Evolutionary conservation across 768 basidiomycete genomes (phyloP), one percentile per base, ranked within the genome.

Genomic region (Gloeophyllum trabeum): DNA sequence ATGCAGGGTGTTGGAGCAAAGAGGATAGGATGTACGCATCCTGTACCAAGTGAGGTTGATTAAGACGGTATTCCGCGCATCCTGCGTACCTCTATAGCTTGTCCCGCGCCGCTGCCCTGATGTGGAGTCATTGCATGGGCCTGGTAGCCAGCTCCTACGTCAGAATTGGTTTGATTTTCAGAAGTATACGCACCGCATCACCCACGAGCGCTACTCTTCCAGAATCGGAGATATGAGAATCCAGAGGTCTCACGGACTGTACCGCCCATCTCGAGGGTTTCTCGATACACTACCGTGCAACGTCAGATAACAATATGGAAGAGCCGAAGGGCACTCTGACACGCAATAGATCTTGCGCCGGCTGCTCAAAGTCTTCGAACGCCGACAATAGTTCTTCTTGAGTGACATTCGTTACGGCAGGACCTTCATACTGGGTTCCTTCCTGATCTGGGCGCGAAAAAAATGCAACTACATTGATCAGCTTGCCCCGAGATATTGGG

Each of bases 91-190:
- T 73, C 73, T n/a, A 73, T 63, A 1, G 71, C 70, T 41, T 70
- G 70, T 3, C 70, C 67, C 3, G 69, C 73, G 3, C 72, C 71
- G 0, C 68, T 62, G 1, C 66, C 71, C 50, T 67, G 60, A 47
- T 70, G 61, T 0, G 70, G 69, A 3, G 62, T 55, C 61, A 70
- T 69, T 0, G 64, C 69, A 51, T 73, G 70, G 0, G 69, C 70
- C 70, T 56, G 34, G 36, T 23, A 12, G 10, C 35, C 35, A 35
- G 30, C 4, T 5, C 18, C 13, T 20, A 4, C 4, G n/a, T n/a
- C 34, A 25, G 16, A 22, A 24, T 19, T 21, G 7, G 7, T 13
- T 6, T 13, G 4, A 14, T n/a, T n/a, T 16, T 16, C 22, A n/a
- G n/a, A n/a, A n/a, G 21, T 34, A 40, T 21, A 42, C 55, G 40